phyloP scores from a whole-genome alignment of 768 basidiomycete genomes.

The Psilocybe cubensis region DNA sequence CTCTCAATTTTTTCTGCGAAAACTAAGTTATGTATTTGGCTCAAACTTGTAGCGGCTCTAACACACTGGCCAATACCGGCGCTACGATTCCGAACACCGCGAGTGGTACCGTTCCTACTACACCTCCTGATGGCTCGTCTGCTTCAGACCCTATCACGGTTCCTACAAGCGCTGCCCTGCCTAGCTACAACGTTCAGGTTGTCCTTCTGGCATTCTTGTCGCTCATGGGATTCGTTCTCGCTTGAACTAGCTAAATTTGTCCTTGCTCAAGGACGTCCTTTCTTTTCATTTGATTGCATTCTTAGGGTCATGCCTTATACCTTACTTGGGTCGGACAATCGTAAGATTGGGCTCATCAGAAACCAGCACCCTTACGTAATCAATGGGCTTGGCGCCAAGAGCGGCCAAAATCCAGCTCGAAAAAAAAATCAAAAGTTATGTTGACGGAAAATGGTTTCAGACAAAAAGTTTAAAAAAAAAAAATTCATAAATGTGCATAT shows the following conservation, averaged over 20 bases:
- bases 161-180: constrained; percentile 26
- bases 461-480: no score
- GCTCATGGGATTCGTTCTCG: constrained; percentile 25
- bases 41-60: not conserved
- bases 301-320: not conserved
- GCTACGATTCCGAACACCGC: constrained; percentile 15
- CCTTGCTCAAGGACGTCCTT: constrained; percentile 22
- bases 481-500: no score
- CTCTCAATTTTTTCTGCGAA: not conserved
- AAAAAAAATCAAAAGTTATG: no score
- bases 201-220: constrained; percentile 32
- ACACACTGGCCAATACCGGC: constrained; percentile 3
- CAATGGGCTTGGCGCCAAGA: no score
- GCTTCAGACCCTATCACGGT: constrained; percentile 22
- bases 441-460: no score
- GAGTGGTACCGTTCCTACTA: not conserved
- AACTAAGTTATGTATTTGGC: not conserved
- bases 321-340: not conserved
- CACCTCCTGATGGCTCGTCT: not conserved
- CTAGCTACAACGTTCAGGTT: constrained; percentile 21
- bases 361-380: no score
- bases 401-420: no score
- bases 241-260: constrained; percentile 18
- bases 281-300: constrained; percentile 12
- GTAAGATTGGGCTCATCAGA: no score